Conservation (phyloP, 768 basidiomycete species). For the Amanita inopinata region DNA sequence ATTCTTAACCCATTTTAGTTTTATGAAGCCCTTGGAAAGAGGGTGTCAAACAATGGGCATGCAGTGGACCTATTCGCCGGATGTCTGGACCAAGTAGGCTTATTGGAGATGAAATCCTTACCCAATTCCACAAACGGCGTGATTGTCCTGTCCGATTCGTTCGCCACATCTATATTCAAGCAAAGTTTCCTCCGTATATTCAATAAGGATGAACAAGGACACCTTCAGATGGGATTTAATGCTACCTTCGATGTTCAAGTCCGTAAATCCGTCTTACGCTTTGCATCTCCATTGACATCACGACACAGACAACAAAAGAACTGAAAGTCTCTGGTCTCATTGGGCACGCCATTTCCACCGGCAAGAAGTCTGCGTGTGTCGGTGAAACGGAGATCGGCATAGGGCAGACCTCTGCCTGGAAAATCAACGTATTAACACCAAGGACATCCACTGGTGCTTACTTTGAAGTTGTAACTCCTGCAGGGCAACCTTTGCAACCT, state of each 20-base stretch:
- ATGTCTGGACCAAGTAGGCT: conserved; percentile 94
- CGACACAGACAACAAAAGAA: conserved; percentile 86
- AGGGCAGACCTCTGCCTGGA: conserved; percentile 98
- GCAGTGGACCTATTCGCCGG: conserved; percentile 94
- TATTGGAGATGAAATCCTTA: conserved; percentile 94
- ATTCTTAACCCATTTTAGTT: conserved; percentile 47
- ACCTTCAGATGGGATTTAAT: conserved; percentile 96
- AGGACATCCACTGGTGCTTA: conserved; percentile 87
- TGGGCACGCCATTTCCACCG: conserved; percentile 94
- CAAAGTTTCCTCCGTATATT: conserved; percentile 93
- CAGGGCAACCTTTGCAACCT: conserved; percentile 83
- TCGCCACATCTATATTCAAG: conserved; percentile 97
- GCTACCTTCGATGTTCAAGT: conserved; percentile 98
- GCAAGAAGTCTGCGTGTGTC: conserved; percentile 92
- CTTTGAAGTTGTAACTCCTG: conserved; percentile 97
- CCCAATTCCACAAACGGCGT: conserved; percentile 95
- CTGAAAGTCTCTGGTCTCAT: conserved; percentile 97
- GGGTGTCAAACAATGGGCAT: conserved; percentile 91
- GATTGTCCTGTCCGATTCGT: conserved; percentile 94
- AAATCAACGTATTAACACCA: conserved; percentile 84
- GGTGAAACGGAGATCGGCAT: conserved; percentile 99
- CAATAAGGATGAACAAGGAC: conserved; percentile 85
- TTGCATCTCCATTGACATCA: conserved; percentile 6
- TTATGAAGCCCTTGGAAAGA: conserved; percentile 89
- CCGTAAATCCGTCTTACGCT: neutral